Evolutionary conservation across 805 yeast species (phyloP), one percentile per base, ranked within the genome.

Genomic region (Wickerhamiella azymoides): DNA sequence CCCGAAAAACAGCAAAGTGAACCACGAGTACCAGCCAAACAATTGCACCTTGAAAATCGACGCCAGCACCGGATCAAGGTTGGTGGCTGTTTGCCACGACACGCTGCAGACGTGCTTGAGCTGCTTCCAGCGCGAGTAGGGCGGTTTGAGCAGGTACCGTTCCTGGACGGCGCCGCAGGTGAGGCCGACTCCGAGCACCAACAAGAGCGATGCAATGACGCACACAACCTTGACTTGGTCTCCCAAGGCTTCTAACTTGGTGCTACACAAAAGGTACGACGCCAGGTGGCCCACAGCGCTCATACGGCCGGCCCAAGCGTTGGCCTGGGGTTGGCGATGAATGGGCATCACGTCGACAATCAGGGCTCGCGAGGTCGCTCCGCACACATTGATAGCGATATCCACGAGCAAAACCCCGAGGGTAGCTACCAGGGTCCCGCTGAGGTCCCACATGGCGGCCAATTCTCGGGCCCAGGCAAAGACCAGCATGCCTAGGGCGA

Each of bases 21-120:
- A 77, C 62, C 79, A 77, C 1, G 80, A 80, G 36, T 77, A 71
- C 82, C 82, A 77, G 1, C 81, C 81, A 58, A 73, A 73, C 48
- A 77, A 72, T 56, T 77, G 79, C 1, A 76, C 74, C 43, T 60
- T 62, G 52, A 80, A 77, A 2, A 76, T 73, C 1, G 66, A 57
- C 43, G 65, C 66, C 2, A 74, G 71, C 50, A 72, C 77, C 2
- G 71, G 68, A 9, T 81, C 76, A 10, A 76, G 57, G 33, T 51
- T 44, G 5, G 26, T 18, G 10, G 52, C 47, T 1, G 54, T 45
- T 1, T 14, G 9, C 13, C 16, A 7, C 4, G 40, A 26, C 9
- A 26, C 18, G n/a, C 18, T 8, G 10, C 26, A 35, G 2, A 42
- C 28, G 27, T 26, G 35, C 11, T 18, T 36, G 4, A 42, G 8